These are phyloP conservation scores for Ochromonadaceae sp. DNA, from an alignment of 352 stramenopile genomes.

Conservation along the genomic window DNA sequence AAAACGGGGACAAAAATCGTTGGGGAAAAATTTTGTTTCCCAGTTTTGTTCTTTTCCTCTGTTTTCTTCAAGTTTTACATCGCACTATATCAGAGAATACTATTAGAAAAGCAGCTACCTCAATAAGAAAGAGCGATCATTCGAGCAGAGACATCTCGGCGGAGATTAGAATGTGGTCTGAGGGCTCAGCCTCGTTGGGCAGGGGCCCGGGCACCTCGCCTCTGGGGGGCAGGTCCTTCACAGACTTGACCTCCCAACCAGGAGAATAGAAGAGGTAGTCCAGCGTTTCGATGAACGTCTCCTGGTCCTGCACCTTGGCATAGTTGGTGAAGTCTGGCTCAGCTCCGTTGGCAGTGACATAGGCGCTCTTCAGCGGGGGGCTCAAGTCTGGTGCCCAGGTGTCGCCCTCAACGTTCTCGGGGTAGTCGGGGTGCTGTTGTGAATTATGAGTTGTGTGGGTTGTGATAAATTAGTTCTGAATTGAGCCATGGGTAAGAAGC, in stretches of 20 bases:
- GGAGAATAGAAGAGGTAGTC: conserved; percentile 59
- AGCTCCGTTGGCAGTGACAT: conserved; percentile 29
- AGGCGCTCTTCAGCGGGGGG: conserved; percentile 35
- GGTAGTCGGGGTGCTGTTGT: conserved; percentile 36
- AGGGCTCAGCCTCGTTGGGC: conserved; percentile 47
- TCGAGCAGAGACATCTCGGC: conserved; percentile 34
- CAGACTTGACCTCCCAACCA: conserved; percentile 35
- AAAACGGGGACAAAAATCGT: too few relatives aligned
- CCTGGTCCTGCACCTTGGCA: conserved; percentile 29
- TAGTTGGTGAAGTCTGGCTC: conserved; percentile 68
- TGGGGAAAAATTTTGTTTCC: too few relatives aligned
- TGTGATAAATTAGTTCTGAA: too few relatives aligned
- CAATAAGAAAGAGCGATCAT: too few relatives aligned
- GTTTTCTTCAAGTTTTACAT: too few relatives aligned
- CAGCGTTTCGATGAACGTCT: conserved; percentile 55
- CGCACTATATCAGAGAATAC: too few relatives aligned
- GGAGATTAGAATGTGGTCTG: conserved; percentile 57
- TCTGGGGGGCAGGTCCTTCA: conserved; percentile 29
- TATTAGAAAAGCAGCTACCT: too few relatives aligned
- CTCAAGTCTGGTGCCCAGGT: conserved; percentile 14
- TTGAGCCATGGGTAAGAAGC: too few relatives aligned
- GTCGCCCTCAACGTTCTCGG: background rate
- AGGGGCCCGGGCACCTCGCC: conserved; percentile 39
- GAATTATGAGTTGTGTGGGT: too few relatives aligned
- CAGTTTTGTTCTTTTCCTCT: too few relatives aligned